phyloP scores from a whole-genome alignment of 495 filamentous ascomycete species.

The Podospora appendiculata region DNA sequence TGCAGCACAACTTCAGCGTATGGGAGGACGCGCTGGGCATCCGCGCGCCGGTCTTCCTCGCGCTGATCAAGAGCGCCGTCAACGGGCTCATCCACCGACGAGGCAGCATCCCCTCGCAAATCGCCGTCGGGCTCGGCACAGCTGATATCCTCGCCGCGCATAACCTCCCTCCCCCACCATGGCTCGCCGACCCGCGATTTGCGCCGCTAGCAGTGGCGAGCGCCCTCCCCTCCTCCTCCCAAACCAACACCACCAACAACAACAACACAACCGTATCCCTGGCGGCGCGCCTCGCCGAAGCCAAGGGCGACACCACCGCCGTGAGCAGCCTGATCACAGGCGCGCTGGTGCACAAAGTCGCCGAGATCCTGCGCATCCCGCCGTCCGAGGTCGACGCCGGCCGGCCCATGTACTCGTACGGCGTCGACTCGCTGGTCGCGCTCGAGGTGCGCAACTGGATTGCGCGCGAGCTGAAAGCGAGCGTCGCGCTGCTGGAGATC shows the following conservation, averaged over 20 bases:
- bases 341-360: background rate
- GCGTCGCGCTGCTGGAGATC: no score
- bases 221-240: background rate
- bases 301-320: background rate
- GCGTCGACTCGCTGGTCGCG: background rate
- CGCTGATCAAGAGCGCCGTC: no score
- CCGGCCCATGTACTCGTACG: background rate
- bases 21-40: background rate
- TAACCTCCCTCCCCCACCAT: background rate
- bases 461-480: no score
- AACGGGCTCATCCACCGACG: background rate
- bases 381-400: background rate
- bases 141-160: background rate
- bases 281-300: background rate
- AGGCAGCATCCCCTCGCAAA: background rate
- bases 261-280: background rate
- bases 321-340: background rate
- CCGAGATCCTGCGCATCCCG: background rate
- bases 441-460: background rate
- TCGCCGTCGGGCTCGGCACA: background rate
- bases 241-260: background rate
- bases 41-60: background rate
- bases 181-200: background rate
- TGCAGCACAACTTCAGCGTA: background rate
- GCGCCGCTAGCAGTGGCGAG: background rate